Evolutionary conservation across 148 eudicot genomes (phyloP), one percentile per base, ranked within the genome.

Genomic region (Persicaria maculosa): DNA sequence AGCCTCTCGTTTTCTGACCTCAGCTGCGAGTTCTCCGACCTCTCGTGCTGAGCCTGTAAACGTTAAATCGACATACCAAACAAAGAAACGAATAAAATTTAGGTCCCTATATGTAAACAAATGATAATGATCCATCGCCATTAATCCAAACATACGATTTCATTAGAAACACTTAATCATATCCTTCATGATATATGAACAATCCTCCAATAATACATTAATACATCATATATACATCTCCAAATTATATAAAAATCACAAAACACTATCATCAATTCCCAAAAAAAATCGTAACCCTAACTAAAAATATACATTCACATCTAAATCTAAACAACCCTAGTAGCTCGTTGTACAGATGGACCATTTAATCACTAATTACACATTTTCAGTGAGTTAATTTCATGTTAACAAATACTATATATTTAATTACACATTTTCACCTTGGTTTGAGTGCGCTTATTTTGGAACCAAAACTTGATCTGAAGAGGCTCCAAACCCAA

Each of bases 391-490:
- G 40, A 31, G 40, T 31, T 31, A 31, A 31, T 31, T 31, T 31
- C 40, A 31, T 31, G 40, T 31, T 31, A 31, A 31, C 40, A 31
- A 31, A 3, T 31, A 31, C 2, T 31, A 31, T n/a, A n/a, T n/a
- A 31, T 31, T 31, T 54, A 54, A 6, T n/a, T n/a, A 54, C 7
- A 1, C 16, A 53, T 53, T 57, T 20, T 44, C 80, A 96, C 99
- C 97, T 96, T 96, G 91, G 93, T 90, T 80, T 96, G 99, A 46
- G 99, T 96, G 44, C 99, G 97, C 84, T 96, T 96, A 80, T 96
- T 96, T 78, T 96, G 99, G 77, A 96, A 96, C 99, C 99, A 96
- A 83, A 96, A 96, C 79, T 96, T 96, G 45, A 96, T 86, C 85
- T 96, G 99, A 82, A 96, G 79, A 71, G 99, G 97, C 79, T 89